Conservation (phyloP, 2,329 filamentous ascomycete species). For the Arthrobotrys megalospora region DNA sequence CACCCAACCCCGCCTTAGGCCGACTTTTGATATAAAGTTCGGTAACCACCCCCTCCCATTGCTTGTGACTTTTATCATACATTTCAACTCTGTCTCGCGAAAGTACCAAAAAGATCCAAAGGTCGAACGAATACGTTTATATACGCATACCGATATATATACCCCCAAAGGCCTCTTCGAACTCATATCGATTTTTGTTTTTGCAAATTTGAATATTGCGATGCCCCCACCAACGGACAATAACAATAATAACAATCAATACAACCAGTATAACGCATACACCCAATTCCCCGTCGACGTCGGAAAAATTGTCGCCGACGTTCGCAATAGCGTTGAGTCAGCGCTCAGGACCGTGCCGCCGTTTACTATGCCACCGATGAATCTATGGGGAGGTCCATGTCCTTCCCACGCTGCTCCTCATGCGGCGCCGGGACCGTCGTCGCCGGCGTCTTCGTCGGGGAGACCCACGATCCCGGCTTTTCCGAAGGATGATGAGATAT, state of each 20-base stretch:
- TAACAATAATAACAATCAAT: background rate
- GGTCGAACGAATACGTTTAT: background rate
- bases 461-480: conserved; percentile 37
- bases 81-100: no score
- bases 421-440: background rate
- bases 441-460: conserved; percentile 12
- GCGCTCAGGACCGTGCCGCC: conserved; percentile 39
- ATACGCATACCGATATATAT: no score
- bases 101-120: background rate
- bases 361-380: conserved; percentile 34
- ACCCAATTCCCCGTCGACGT: conserved; percentile 30
- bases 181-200: background rate
- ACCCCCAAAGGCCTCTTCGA: background rate
- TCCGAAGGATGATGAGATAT: conserved; percentile 51
- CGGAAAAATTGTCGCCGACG: conserved; percentile 16
- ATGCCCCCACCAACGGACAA: conserved; percentile 1
- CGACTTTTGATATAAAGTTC: conserved; percentile 2
- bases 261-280: conserved; percentile 7
- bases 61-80: background rate
- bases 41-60: background rate
- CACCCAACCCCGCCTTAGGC: conserved; percentile 32
- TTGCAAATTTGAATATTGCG: background rate
- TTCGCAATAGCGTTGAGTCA: conserved; percentile 43
- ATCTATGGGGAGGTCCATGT: background rate
- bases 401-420: background rate